Base-by-base conservation (phyloP, 345 rosid genomes). In the Acer campestre region DNA sequence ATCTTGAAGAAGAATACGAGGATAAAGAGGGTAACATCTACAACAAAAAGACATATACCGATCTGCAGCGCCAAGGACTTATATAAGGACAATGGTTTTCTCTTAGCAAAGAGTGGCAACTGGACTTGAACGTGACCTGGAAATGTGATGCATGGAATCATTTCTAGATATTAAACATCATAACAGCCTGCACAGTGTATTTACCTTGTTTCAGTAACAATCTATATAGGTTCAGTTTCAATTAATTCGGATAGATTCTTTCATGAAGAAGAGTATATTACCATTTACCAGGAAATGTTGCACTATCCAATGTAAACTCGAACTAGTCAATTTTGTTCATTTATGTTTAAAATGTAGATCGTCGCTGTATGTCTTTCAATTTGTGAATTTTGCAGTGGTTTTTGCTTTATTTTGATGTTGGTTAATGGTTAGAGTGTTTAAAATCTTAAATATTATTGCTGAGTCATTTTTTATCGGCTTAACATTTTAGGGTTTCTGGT, bases 1-100 rank as follows among this genome's bases (percentile, higher is more conserved):
- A 97, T 71, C 97, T 97, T 6, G 99, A 97, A 84, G 99, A 97
- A 84, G 99, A 97, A 74, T 97, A 94, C n/a, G 99, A 97, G 80
- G 99, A 97, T 79, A 90, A 79, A 80, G 99, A 97, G 81, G 99
- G 99, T 9, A 97, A 97, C 86, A 97, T 94, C 46, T 97, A 97
- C 83, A 97, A 97, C 91, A 97, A 90, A 86, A 97, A 94, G 92
- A 97, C 99, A 13, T 97, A 87, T 70, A 84, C 96, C 25, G 99
- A 97, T 89, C 90, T 97, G 70, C 98, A 97, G 85, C 96, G 98
- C 31, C 99, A 94, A 81, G 99, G 99, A 55, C 89, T 97, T 80
- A 94, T 97, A 3, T 93, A 83, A 88, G 80, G 23, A 73, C 20
- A 14, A n/a, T 25, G 27, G 13, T 42, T 31, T 0, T 22, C 42